Percentiles rank a stretch among this genome's conserved stretches.
Conservation (phyloP, 2,329 filamentous ascomycete species). For the Penicillium sp. region DNA sequence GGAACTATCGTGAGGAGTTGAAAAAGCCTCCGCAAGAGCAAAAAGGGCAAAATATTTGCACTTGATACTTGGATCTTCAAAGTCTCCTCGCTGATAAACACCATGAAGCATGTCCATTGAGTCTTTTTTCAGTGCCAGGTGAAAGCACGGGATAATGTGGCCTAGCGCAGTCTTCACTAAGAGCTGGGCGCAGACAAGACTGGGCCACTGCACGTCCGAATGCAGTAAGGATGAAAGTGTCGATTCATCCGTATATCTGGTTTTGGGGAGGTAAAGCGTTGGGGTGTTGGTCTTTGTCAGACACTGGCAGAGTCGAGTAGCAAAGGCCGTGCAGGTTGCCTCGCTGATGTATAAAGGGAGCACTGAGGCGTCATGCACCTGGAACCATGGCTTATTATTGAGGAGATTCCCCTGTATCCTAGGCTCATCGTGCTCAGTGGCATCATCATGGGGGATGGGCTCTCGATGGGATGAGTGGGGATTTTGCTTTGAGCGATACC, state of each 20-base stretch:
- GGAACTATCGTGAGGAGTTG: slow-evolving; percentile 28
- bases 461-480: neutral
- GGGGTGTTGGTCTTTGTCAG: slow-evolving; percentile 21
- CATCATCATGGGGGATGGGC: neutral
- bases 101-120: slow-evolving; percentile 37
- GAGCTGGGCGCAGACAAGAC: slow-evolving; percentile 29
- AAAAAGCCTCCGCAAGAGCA: slow-evolving; percentile 44
- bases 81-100: slow-evolving; percentile 25
- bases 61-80: slow-evolving; percentile 32
- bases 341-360: slow-evolving; percentile 34
- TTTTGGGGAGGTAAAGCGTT: slow-evolving; percentile 24
- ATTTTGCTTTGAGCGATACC: neutral
- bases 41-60: slow-evolving; percentile 47
- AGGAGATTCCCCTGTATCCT: slow-evolving; percentile 11
- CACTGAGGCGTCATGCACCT: slow-evolving; percentile 26
- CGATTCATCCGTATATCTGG: slow-evolving; percentile 25
- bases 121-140: slow-evolving; percentile 32
- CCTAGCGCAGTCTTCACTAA: slow-evolving; percentile 31
- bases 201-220: slow-evolving; percentile 27
- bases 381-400: slow-evolving; percentile 25
- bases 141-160: slow-evolving; percentile 33
- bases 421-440: slow-evolving; percentile 13
- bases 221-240: slow-evolving; percentile 14
- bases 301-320: slow-evolving; percentile 33
- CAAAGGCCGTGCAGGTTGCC: slow-evolving; percentile 37